Percentiles rank a stretch among this genome's conserved stretches.
These are phyloP conservation scores for Santalum album DNA, from an alignment of 164 flowering plant genomes.

Conservation along the genomic window DNA sequence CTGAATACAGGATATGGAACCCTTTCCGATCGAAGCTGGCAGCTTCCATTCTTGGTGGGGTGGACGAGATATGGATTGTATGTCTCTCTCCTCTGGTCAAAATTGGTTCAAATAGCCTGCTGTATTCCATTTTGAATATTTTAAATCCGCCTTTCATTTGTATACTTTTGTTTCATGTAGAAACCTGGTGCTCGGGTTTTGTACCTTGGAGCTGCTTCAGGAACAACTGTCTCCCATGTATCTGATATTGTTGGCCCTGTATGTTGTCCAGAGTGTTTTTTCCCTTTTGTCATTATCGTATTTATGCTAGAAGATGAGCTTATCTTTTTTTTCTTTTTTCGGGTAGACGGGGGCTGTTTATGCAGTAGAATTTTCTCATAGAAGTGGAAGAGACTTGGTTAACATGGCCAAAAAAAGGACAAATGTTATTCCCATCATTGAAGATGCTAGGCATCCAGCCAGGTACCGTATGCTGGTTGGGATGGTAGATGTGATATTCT, in stretches of 20 bases:
- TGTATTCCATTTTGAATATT: background rate
- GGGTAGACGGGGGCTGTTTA: constrained; percentile 69
- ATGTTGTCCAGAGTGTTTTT: too few species aligned
- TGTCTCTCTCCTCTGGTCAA: constrained; percentile 14
- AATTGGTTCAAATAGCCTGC: background rate
- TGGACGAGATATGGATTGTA: constrained; percentile 86
- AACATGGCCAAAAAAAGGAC: constrained; percentile 98
- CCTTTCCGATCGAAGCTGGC: constrained; percentile 96
- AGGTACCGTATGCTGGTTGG: constrained; percentile 92
- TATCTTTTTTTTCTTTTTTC: background rate
- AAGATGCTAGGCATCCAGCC: constrained; percentile 93
- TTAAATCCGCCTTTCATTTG: background rate
- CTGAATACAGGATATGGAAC: constrained; percentile 90
- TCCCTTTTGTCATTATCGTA: too few species aligned
- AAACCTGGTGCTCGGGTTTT: constrained; percentile 82
- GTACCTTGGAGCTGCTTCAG: constrained; percentile 97
- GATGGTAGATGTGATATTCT: constrained; percentile 89
- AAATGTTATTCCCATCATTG: constrained; percentile 85
- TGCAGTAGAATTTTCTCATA: constrained; percentile 95
- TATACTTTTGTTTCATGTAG: constrained; percentile 18
- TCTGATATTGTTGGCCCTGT: constrained; percentile 98
- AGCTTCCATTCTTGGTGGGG: constrained; percentile 87
- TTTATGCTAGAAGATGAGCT: too few species aligned
- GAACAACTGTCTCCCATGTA: constrained; percentile 96
- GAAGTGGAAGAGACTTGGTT: constrained; percentile 97